Base-by-base conservation (phyloP, 1,284 basidiomycete species). In the Marasmius oreades region DNA sequence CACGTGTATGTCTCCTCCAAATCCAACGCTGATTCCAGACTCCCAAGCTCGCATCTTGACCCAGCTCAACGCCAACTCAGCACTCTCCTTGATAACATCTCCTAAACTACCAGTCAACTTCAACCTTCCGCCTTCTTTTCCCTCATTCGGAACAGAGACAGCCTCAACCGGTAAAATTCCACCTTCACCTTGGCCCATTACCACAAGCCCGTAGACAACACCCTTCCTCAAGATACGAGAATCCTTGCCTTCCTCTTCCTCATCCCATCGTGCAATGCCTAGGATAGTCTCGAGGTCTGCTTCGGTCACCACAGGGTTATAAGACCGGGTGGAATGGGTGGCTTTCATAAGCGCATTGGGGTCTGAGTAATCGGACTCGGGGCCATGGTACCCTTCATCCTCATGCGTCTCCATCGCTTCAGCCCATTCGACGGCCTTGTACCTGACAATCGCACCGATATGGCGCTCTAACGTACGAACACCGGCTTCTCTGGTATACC, bases 381-480 rank as follows among this genome's bases (percentile, higher is more conserved):
- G 39, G 20, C 39, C n/a, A 7, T 16, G 14, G n/a, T 42, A 42
- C 7, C 39, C 39, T 42, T 42, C 39, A 20, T 42, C 39, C n/a
- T 42, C 39, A n/a, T 42, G 39, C 16, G 12, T n/a, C n/a, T 93
- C 90, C 22, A 82, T 70, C 61, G 78, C 77, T 65, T 90, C 87
- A 0, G 93, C 86, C 83, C 88, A 96, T 64, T 97, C 88, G 16
- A 95, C 93, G 0, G 92, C 93, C 66, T 95, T 95, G 61, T 82
- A 88, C 20, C 95, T 77, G 33, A 92, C 90, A 18, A 98, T 84
- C 18, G 87, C 84, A 8, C 92, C 93, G 47, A 98, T 87, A 11
- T 92, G 85, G 5, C 95, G 82, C 67, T 98, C 95, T 11, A 98
- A 80, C 26, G 85, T 88, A 28, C 95, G 83, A n/a, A 98, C 95